phyloP scores from a whole-genome alignment of 768 basidiomycete species.

The Agaricus blazei region DNA sequence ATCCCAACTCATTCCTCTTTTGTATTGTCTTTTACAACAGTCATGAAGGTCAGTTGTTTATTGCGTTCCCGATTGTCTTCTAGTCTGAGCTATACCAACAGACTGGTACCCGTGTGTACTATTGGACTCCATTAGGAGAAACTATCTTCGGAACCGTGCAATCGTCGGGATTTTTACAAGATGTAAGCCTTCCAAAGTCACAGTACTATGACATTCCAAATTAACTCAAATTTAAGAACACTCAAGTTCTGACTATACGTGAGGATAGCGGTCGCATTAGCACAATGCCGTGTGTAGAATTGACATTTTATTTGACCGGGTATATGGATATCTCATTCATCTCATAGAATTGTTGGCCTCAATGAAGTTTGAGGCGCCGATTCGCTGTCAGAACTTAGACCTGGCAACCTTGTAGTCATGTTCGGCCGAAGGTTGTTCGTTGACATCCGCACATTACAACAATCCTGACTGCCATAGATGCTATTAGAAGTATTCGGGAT shows the following conservation, averaged over 20 bases:
- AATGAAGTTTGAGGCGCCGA: conserved; percentile 13
- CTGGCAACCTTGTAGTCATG: no score
- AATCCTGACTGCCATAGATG: no score
- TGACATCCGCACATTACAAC: no score
- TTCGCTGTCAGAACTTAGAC: no score
- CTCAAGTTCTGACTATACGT: conserved; percentile 48
- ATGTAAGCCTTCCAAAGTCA: conserved; percentile 36
- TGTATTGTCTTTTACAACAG: no score
- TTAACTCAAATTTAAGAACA: conserved; percentile 41
- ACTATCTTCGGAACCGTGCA: conserved; percentile 58
- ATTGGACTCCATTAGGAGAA: conserved; percentile 51
- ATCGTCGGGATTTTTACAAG: conserved; percentile 45
- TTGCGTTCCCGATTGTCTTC: conserved; percentile 5
- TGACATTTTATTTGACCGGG: conserved; percentile 5
- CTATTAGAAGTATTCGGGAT: no score
- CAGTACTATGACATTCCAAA: conserved; percentile 3
- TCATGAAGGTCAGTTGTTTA: conserved; percentile 30
- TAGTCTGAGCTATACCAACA: conserved; percentile 23
- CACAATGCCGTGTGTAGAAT: conserved; percentile 51
- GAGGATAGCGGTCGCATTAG: conserved; percentile 42
- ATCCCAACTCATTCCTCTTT: no score
- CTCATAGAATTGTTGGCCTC: conserved; percentile 25
- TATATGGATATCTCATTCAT: conserved; percentile 6
- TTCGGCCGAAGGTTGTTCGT: no score
- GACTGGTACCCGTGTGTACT: conserved; percentile 68